These are phyloP conservation scores for Paecilomyces dactylethromorphus DNA, from an alignment of 2,329 filamentous ascomycete species.

Conservation along the genomic window DNA sequence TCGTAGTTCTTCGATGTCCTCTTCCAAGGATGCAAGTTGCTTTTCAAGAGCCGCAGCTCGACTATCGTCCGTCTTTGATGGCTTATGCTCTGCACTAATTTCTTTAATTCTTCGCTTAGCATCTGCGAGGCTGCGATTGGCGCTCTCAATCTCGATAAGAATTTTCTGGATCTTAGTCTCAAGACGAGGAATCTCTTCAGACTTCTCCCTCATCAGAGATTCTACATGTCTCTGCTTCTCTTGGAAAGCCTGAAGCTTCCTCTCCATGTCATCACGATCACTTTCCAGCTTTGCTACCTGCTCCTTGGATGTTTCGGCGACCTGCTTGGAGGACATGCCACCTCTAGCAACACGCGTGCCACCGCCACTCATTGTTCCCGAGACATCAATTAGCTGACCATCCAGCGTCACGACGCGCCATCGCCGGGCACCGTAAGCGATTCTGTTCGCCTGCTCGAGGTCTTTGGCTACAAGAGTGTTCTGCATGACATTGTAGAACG, in stretches of 20 bases:
- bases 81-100: constrained; percentile 70
- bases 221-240: constrained; percentile 78
- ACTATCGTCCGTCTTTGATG: constrained; percentile 71
- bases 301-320: constrained; percentile 79
- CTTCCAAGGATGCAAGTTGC: constrained; percentile 66
- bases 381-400: constrained; percentile 94
- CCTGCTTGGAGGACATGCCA: constrained; percentile 92
- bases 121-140: constrained; percentile 76
- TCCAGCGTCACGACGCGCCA: constrained; percentile 96
- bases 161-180: constrained; percentile 92
- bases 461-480: constrained; percentile 92
- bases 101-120: constrained; percentile 80
- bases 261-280: constrained; percentile 78
- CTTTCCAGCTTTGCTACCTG: constrained; percentile 80
- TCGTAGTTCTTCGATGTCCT: constrained; percentile 72
- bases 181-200: constrained; percentile 71
- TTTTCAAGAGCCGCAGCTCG: constrained; percentile 68
- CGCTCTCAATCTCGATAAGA: constrained; percentile 78
- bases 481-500: constrained; percentile 92
- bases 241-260: constrained; percentile 76
- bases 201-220: constrained; percentile 61
- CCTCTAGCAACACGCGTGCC: constrained; percentile 85
- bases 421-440: constrained; percentile 85
- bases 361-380: constrained; percentile 97
- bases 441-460: constrained; percentile 91